Conservation (phyloP, 805 yeast species). For the Yarrowia osloensis region DNA sequence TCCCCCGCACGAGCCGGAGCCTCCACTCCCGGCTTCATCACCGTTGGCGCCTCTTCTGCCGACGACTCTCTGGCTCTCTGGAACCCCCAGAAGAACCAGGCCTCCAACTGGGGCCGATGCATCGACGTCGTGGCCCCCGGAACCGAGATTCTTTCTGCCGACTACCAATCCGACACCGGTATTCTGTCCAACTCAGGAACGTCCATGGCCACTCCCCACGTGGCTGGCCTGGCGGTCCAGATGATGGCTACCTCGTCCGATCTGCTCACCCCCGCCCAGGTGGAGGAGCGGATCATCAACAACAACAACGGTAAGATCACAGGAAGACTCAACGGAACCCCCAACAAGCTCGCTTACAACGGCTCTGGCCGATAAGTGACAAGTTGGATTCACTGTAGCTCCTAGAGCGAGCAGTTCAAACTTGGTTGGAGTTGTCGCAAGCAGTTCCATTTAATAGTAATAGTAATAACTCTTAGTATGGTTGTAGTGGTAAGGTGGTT, state of each 20-base stretch:
- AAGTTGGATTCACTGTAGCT: background rate
- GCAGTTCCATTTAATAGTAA: no score
- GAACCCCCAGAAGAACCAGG: background rate
- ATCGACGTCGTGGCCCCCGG: conserved; percentile 98
- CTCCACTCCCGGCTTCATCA: background rate
- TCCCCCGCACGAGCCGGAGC: background rate
- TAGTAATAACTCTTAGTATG: no score
- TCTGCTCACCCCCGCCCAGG: conserved; percentile 8
- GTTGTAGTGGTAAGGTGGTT: no score
- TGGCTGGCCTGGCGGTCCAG: conserved; percentile 88
- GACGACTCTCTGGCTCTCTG: conserved; percentile 10
- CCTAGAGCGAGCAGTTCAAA: no score
- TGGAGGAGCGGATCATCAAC: conserved; percentile 2
- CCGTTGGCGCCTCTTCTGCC: background rate
- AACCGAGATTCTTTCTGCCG: conserved; percentile 70
- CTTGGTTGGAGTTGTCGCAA: no score
- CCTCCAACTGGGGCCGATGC: conserved; percentile 80
- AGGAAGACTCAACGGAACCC: conserved; percentile 2
- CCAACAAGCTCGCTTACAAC: conserved; percentile 18
- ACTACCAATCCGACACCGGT: conserved; percentile 38
- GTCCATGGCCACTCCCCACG: conserved; percentile 98
- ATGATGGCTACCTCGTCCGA: conserved; percentile 55
- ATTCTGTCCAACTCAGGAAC: conserved; percentile 66
- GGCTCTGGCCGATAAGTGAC: background rate
- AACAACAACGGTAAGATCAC: background rate